A percentile compares a stretch with the other conserved stretches of the same genome.
These are phyloP conservation scores for Quercus cerris DNA, from an alignment of 306 rosid genomes.

Conservation along the genomic window DNA sequence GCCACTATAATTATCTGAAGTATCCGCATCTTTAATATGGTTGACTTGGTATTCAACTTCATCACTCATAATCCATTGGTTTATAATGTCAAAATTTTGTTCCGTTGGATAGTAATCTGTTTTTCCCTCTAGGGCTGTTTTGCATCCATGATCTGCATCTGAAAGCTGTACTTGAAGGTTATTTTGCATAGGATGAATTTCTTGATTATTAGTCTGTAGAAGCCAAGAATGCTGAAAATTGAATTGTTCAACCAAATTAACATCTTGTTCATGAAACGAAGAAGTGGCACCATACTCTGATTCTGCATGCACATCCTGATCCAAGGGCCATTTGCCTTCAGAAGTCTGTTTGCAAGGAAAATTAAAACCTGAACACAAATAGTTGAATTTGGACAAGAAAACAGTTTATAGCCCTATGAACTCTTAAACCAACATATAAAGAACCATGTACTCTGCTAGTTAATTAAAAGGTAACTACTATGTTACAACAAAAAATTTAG, in stretches of 20 bases:
- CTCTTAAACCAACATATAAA: background rate
- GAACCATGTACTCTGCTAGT: background rate
- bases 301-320: constrained; percentile 26
- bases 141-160: constrained; percentile 25
- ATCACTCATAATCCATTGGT: constrained; percentile 73
- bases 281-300: constrained; percentile 26
- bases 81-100: constrained; percentile 63
- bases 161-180: constrained; percentile 29
- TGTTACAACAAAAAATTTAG: background rate
- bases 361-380: constrained; percentile 11
- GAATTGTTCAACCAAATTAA: constrained; percentile 27
- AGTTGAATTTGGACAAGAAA: constrained; percentile 15
- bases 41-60: constrained; percentile 64
- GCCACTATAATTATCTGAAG: constrained; percentile 17
- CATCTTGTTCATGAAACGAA: constrained; percentile 31
- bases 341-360: constrained; percentile 42
- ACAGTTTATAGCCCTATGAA: background rate
- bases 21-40: constrained; percentile 31
- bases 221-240: constrained; percentile 20
- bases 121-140: constrained; percentile 37
- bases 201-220: constrained; percentile 21
- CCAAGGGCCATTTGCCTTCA: constrained; percentile 38
- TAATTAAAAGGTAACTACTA: background rate
- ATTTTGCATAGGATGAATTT: constrained; percentile 27
- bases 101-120: constrained; percentile 40